Conservation (phyloP, 148 eudicot genomes). For the Pharnaceum exiguum region DNA sequence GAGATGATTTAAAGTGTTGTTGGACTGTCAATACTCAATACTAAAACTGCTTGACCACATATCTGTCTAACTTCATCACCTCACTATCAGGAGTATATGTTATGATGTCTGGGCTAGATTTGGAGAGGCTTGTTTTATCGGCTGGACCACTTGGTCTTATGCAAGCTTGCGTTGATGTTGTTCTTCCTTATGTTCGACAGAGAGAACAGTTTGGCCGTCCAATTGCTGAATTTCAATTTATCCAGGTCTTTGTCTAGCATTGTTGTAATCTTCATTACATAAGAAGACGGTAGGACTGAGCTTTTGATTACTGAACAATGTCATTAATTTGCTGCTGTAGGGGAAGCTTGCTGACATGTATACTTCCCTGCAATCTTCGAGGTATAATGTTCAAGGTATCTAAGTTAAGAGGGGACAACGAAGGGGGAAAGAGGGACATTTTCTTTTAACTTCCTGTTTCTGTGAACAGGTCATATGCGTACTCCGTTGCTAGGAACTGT, state of each 20-base stretch:
- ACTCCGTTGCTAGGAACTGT: conserved; percentile 95
- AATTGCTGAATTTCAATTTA: conserved; percentile 93
- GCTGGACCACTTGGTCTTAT: conserved; percentile 93
- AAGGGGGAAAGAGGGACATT: not conserved
- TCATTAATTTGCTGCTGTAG: conserved; percentile 37
- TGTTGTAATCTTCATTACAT: not conserved
- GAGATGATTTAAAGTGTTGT: not conserved
- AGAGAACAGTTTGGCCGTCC: conserved; percentile 98
- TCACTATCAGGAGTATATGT: conserved; percentile 84
- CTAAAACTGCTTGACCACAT: not conserved
- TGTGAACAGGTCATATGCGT: conserved; percentile 74
- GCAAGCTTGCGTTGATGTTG: conserved; percentile 97
- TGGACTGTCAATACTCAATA: not conserved
- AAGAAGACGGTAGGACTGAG: not conserved
- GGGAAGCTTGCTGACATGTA: conserved; percentile 98
- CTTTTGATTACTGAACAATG: not conserved
- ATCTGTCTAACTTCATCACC: conserved; percentile 1
- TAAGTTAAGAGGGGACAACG: not conserved
- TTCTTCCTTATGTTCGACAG: conserved; percentile 82
- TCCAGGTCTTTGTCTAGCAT: conserved; percentile 51
- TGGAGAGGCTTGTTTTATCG: conserved; percentile 90
- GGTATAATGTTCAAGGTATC: conserved; percentile 32
- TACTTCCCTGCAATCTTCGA: conserved; percentile 88
- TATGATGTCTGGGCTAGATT: conserved; percentile 97
- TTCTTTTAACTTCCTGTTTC: not conserved